Evolutionary conservation across 306 rosid genomes (phyloP), one percentile per base, ranked within the genome.

Genomic region (Cucumis hystrix): DNA sequence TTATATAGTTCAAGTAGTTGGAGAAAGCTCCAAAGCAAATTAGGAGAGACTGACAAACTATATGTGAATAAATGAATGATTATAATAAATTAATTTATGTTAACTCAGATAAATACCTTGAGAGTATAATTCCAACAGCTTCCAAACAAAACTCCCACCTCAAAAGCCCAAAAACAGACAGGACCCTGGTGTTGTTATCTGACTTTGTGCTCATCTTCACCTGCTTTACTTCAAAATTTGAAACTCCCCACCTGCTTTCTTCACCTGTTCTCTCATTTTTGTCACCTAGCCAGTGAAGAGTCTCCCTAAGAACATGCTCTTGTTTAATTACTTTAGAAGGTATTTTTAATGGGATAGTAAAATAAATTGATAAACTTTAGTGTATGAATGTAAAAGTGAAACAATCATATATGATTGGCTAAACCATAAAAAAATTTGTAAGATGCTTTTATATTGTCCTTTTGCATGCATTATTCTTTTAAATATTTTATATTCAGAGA

Each of bases 121-220:
- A 66, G 54, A 28, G 85, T 82, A 85, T 80, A 83, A 35, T 56
- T 89, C 96, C 98, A 92, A 86, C 63, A 78, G 89, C 92, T 80
- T 52, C 30, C 81, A 85, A 85, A 90, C 98, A 92, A 92, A 92
- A 62, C 51, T 80, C 87, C 82, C 93, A 85, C 89, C 96, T 90
- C 92, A 89, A 90, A 92, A 87, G 90, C 80, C 82, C 65, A 77
- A 82, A 85, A 80, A 70, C 81, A 85, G 86, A 86, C 90, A 85
- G 85, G 84, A 76, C 79, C 89, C 87, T 78, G 86, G 74, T 88
- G 86, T 86, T 76, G 69, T 80, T 77, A 79, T 79, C 86, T 81
- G 54, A 79, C 79, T 82, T 73, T 82, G 76, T 80, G 67, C 56
- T 62, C 83, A 69, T 61, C 80, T 70, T 51, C 76, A 61, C 69